Evolutionary conservation across 1,139 yeast species (phyloP).

Genomic region (Saccharomyces uvarum): DNA sequence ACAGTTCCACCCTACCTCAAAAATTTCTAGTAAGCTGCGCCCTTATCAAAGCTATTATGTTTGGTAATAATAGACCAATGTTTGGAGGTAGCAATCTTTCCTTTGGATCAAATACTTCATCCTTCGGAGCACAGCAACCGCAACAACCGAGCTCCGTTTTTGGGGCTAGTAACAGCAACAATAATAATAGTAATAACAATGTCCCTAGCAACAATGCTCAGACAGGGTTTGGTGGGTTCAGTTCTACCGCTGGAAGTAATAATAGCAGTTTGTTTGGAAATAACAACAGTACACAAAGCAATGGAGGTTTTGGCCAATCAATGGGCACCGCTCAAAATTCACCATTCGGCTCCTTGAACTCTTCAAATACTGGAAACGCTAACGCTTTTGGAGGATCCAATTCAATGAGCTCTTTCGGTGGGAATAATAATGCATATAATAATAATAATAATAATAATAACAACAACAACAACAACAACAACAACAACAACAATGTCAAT

Average conservation of each 20-base stretch:
- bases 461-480: no score
- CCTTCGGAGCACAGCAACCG: slow-evolving; percentile 1
- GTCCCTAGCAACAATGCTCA: slow-evolving; percentile 21
- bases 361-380: slow-evolving; percentile 9
- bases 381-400: slow-evolving; percentile 6
- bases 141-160: slow-evolving; percentile 1
- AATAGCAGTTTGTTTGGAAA: slow-evolving; percentile 13
- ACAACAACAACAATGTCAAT: slow-evolving; percentile 6
- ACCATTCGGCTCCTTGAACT: slow-evolving; percentile 13
- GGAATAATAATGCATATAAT: slow-evolving; percentile 3
- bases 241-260: slow-evolving; percentile 26
- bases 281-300: not conserved
- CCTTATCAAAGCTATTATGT: slow-evolving; percentile 3
- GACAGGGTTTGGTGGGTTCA: slow-evolving; percentile 59
- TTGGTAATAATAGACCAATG: slow-evolving; percentile 8
- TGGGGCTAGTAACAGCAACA: not conserved
- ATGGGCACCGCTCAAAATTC: slow-evolving; percentile 13
- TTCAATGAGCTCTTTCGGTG: slow-evolving; percentile 17
- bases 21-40: not conserved
- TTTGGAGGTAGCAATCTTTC: slow-evolving; percentile 10
- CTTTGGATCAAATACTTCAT: slow-evolving; percentile 3
- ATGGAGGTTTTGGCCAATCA: not conserved
- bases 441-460: slow-evolving; percentile 18
- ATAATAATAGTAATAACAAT: not conserved
- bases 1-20: not conserved